A percentile compares a stretch with the other conserved stretches of the same genome.
phyloP scores from a whole-genome alignment of 495 filamentous ascomycete genomes.

The Penicillium silybi region DNA sequence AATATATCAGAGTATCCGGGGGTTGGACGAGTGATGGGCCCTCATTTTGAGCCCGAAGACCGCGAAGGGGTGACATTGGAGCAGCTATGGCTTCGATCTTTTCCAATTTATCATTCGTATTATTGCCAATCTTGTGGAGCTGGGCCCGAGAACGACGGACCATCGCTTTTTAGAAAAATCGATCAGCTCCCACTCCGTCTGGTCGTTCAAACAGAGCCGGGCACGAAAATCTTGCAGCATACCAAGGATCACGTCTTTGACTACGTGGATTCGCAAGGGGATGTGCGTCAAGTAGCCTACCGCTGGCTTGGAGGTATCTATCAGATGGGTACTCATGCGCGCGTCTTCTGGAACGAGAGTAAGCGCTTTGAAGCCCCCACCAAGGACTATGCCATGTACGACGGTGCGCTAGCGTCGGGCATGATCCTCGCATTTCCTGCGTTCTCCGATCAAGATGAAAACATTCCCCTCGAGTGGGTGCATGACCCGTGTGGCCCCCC shows the following conservation, averaged over 20 bases:
- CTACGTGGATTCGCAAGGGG: slow-evolving; percentile 17
- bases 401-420: slow-evolving; percentile 20
- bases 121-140: slow-evolving; percentile 12
- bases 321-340: slow-evolving; percentile 16
- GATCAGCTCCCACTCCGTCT: slow-evolving; percentile 29
- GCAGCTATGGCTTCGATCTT: not conserved
- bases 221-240: slow-evolving; percentile 17
- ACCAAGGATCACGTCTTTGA: slow-evolving; percentile 26
- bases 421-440: slow-evolving; percentile 25
- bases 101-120: not conserved
- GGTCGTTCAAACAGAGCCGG: slow-evolving; percentile 14
- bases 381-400: slow-evolving; percentile 25
- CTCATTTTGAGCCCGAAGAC: not conserved
- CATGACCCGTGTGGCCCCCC: slow-evolving; percentile 12
- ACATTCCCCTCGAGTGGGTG: slow-evolving; percentile 26
- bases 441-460: slow-evolving; percentile 5
- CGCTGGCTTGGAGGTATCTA: slow-evolving; percentile 47
- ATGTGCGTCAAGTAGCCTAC: slow-evolving; percentile 19
- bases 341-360: slow-evolving; percentile 34
- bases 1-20: not conserved
- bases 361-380: slow-evolving; percentile 22
- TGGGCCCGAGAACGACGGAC: not conserved
- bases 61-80: not conserved
- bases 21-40: not conserved
- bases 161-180: slow-evolving; percentile 4